Conservation (phyloP, 331 rosid species). For the Quercus phellos region DNA sequence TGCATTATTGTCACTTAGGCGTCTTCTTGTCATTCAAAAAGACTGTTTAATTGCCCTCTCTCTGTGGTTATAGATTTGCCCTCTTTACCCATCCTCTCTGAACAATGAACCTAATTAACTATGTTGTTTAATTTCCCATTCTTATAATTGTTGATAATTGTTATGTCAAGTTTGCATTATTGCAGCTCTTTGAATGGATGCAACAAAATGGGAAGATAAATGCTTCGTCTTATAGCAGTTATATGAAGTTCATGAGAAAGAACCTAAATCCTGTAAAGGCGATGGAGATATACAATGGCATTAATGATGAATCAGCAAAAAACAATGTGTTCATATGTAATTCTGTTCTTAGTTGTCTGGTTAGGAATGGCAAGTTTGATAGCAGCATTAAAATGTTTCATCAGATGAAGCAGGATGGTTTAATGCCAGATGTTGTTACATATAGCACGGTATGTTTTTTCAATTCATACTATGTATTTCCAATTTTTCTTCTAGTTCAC, state of each 20-base stretch:
- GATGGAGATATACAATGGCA: conserved; percentile 55
- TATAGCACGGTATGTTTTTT: conserved; percentile 69
- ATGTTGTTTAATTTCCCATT: not conserved
- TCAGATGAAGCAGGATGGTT: conserved; percentile 74
- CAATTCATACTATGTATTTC: not conserved
- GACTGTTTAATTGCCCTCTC: not conserved
- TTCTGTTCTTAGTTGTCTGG: conserved; percentile 64
- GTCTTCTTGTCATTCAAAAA: not conserved
- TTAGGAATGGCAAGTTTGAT: conserved; percentile 60
- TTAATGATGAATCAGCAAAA: conserved; percentile 50
- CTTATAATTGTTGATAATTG: not conserved
- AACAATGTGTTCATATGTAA: conserved; percentile 65
- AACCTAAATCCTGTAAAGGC: conserved; percentile 56
- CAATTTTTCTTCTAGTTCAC: not conserved
- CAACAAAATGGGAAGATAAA: conserved; percentile 61
- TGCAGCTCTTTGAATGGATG: conserved; percentile 95
- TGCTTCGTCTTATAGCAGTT: conserved; percentile 65
- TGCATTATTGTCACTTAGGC: not conserved
- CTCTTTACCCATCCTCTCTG: not conserved
- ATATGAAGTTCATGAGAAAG: conserved; percentile 63
- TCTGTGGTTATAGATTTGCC: not conserved
- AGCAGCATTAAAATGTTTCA: conserved; percentile 53
- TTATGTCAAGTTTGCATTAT: not conserved
- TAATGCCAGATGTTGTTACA: conserved; percentile 71
- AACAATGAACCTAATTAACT: not conserved